Conservation (phyloP, 495 filamentous ascomycete species). For the Hyphodiscus hymeniophilus region DNA sequence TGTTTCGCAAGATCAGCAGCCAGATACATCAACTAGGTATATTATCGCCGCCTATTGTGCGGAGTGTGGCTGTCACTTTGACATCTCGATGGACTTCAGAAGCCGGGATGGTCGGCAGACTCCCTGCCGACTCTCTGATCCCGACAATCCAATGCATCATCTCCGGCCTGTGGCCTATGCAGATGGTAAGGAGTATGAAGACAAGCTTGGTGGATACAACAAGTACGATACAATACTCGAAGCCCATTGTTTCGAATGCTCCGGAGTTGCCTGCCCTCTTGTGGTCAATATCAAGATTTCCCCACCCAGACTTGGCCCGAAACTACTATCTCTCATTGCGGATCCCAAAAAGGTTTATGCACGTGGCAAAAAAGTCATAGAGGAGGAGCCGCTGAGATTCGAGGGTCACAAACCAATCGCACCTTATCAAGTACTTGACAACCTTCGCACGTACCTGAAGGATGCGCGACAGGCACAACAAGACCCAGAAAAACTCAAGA, state of each 20-base stretch:
- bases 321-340: slow-evolving; percentile 3
- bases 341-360: slow-evolving; percentile 9
- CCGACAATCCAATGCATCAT: slow-evolving; percentile 20
- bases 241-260: slow-evolving; percentile 16
- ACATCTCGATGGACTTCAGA: slow-evolving; percentile 15
- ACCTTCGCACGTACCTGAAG: slow-evolving; percentile 17
- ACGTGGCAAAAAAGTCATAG: slow-evolving; percentile 16
- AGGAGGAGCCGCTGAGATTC: slow-evolving; percentile 17
- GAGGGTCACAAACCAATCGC: slow-evolving; percentile 3
- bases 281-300: slow-evolving; percentile 18
- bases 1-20: slow-evolving; percentile 7
- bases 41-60: slow-evolving; percentile 18
- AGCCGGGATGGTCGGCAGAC: not conserved
- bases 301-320: slow-evolving; percentile 12
- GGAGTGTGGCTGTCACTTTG: slow-evolving; percentile 18
- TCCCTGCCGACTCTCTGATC: slow-evolving; percentile 15
- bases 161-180: slow-evolving; percentile 4
- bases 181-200: slow-evolving; percentile 2
- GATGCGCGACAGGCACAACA: slow-evolving; percentile 15
- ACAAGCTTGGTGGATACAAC: not conserved
- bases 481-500: slow-evolving; percentile 1
- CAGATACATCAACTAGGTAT: slow-evolving; percentile 6
- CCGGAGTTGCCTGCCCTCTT: slow-evolving; percentile 12
- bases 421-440: slow-evolving; percentile 7
- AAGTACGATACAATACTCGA: slow-evolving; percentile 18